A percentile compares a stretch with the other conserved stretches of the same genome.
phyloP scores from a whole-genome alignment of 176 grass and related monocot species.

The Aegilops bicornis region DNA sequence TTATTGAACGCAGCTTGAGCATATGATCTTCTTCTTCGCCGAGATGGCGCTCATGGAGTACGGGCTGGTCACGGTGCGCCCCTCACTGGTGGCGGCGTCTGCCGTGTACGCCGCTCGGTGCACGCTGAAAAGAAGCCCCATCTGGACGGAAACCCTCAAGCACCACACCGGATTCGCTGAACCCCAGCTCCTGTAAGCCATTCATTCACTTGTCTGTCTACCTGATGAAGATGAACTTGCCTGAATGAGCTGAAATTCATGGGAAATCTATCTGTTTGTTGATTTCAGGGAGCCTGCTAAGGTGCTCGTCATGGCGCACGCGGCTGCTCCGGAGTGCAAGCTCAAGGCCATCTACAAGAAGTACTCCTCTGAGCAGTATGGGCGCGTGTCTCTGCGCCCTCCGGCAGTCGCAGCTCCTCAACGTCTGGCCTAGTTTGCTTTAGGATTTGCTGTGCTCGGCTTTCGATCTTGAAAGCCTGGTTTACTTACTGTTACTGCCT shows the following conservation, averaged over 20 bases:
- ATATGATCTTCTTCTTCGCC: slow-evolving; percentile 60
- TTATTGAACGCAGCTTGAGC: slow-evolving; percentile 41
- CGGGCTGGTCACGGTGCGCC: slow-evolving; percentile 15
- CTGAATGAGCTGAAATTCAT: not conserved
- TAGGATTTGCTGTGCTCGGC: not conserved
- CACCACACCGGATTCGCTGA: slow-evolving; percentile 55
- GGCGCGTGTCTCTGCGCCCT: slow-evolving; percentile 24
- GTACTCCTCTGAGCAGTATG: slow-evolving; percentile 41
- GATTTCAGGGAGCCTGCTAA: slow-evolving; percentile 38
- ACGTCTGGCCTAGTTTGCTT: not conserved
- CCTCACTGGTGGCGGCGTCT: slow-evolving; percentile 55
- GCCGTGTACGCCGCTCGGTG: slow-evolving; percentile 60
- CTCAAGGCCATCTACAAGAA: slow-evolving; percentile 49
- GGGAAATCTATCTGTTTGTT: not conserved
- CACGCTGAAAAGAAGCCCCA: slow-evolving; percentile 61
- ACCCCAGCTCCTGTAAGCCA: slow-evolving; percentile 43
- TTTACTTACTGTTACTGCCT: not conserved
- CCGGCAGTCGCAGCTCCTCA: not conserved
- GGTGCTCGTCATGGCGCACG: slow-evolving; percentile 38
- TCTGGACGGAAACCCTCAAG: slow-evolving; percentile 69
- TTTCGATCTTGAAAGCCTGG: not conserved
- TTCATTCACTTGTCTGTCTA: not conserved
- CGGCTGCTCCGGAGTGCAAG: slow-evolving; percentile 18
- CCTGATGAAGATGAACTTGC: not conserved
- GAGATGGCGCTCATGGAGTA: slow-evolving; percentile 68